A percentile compares a stretch with the other conserved stretches of the same genome.
Evolutionary conservation across 768 basidiomycete species (phyloP).

Genomic region (Russula abietina): DNA sequence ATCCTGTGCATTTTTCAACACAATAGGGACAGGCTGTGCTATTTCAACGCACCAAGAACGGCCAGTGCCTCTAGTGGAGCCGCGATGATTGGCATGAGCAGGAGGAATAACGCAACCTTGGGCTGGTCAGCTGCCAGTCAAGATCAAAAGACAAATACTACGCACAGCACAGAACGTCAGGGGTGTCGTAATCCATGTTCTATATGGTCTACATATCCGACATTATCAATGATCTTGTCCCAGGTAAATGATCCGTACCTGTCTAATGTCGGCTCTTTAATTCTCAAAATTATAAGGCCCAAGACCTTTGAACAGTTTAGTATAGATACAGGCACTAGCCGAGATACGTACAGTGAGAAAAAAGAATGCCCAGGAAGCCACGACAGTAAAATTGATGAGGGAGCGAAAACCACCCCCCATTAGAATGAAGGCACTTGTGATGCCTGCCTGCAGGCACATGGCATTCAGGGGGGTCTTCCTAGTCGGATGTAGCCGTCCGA

Average conservation of each 20-base stretch:
- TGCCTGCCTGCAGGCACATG: conserved; percentile 64
- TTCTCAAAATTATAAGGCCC: conserved; percentile 77
- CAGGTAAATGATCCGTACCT: conserved; percentile 39
- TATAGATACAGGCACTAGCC: not conserved
- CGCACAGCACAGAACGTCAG: conserved; percentile 81
- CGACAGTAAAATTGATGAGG: conserved; percentile 84
- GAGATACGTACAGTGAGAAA: conserved; percentile 62
- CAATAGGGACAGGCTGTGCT: conserved; percentile 11
- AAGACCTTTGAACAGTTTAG: conserved; percentile 51
- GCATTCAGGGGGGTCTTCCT: conserved; percentile 88
- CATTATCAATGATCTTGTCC: not conserved
- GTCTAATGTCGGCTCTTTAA: conserved; percentile 87
- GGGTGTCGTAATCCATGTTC: conserved; percentile 87
- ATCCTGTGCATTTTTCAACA: conserved; percentile 41
- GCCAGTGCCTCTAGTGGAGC: conserved; percentile 85
- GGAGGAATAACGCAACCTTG: conserved; percentile 84
- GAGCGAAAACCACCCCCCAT: conserved; percentile 87
- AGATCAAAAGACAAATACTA: conserved; percentile 31
- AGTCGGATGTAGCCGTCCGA: conserved; percentile 67
- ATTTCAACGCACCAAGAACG: conserved; percentile 60
- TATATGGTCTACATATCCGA: conserved; percentile 66
- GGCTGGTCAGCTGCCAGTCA: not conserved
- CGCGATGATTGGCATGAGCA: conserved; percentile 92
- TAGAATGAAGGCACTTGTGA: conserved; percentile 75
- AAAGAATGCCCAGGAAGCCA: conserved; percentile 83